Evolutionary conservation across 2,329 filamentous ascomycete genomes (phyloP).

Genomic region (Clarireedia monteithiana): DNA sequence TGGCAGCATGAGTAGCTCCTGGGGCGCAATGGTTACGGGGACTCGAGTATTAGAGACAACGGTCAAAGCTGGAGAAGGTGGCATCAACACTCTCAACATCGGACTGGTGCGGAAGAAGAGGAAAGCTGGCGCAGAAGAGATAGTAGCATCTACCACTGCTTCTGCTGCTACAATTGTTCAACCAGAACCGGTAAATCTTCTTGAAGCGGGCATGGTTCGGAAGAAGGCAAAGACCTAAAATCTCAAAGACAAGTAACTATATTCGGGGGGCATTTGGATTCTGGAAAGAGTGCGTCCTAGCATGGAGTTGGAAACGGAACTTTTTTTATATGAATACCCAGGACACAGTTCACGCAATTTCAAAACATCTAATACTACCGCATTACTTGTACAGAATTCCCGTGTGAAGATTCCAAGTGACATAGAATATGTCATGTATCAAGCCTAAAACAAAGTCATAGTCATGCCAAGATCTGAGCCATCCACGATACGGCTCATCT

Average conservation of each 20-base stretch:
- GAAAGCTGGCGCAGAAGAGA: conserved; percentile 29
- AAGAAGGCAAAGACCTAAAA: conserved; percentile 46
- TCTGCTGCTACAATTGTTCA: conserved; percentile 2
- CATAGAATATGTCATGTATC: too few species aligned
- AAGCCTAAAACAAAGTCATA: too few species aligned
- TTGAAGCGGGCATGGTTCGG: conserved; percentile 42
- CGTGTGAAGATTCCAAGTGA: neutral
- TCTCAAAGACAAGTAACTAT: neutral
- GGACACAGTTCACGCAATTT: conserved; percentile 2
- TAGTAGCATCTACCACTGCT: conserved; percentile 4
- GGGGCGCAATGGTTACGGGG: conserved; percentile 46
- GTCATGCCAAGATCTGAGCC: too few species aligned
- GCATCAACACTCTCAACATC: conserved; percentile 31
- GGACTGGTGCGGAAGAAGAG: conserved; percentile 44
- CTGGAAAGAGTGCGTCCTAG: neutral
- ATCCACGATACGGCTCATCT: too few species aligned
- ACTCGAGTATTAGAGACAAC: conserved; percentile 27
- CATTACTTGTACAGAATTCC: neutral
- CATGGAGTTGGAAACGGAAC: neutral
- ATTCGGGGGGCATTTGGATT: neutral
- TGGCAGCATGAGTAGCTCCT: conserved; percentile 32
- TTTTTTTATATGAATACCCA: neutral
- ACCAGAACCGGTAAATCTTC: conserved; percentile 36
- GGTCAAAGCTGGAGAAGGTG: conserved; percentile 10
- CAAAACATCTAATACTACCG: neutral